Evolutionary conservation across 768 basidiomycete genomes (phyloP).

Genomic region (Mycena rosella): DNA sequence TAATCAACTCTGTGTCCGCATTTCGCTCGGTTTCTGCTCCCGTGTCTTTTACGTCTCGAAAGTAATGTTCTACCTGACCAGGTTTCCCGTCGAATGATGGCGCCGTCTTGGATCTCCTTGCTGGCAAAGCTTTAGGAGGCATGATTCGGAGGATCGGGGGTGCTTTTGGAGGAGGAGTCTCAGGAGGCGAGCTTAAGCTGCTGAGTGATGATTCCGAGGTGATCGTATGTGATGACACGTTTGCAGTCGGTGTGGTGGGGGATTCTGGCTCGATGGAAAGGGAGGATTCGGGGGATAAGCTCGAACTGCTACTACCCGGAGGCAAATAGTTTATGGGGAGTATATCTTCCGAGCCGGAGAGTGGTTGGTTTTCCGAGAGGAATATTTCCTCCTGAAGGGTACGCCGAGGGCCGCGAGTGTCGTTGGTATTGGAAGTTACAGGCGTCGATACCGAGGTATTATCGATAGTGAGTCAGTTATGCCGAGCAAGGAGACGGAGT

Average conservation of each 20-base stretch:
- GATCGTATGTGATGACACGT: not conserved
- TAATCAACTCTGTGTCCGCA: not conserved
- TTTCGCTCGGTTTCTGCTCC: not conserved
- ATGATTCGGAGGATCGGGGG: not conserved
- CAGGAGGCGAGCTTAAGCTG: too few relatives aligned
- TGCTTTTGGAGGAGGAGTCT: too few relatives aligned
- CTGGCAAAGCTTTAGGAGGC: not conserved
- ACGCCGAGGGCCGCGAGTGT: too few relatives aligned
- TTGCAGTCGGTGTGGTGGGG: not conserved
- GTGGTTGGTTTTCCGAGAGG: not conserved
- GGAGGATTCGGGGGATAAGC: not conserved
- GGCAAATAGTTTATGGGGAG: too few relatives aligned
- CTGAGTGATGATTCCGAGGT: not conserved
- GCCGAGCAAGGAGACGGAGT: too few relatives aligned
- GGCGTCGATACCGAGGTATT: too few relatives aligned
- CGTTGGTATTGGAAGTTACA: not conserved
- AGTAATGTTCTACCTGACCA: not conserved
- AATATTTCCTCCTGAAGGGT: not conserved
- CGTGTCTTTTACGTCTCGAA: not conserved
- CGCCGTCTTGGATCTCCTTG: not conserved
- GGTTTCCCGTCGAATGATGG: not conserved
- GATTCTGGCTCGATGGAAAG: too few relatives aligned
- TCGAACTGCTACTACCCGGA: not conserved
- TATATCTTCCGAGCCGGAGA: not conserved
- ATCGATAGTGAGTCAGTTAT: too few relatives aligned